Evolutionary conservation across 2,329 filamentous ascomycete genomes (phyloP).

Genomic region (Ceratocystis cacaofunesta): DNA sequence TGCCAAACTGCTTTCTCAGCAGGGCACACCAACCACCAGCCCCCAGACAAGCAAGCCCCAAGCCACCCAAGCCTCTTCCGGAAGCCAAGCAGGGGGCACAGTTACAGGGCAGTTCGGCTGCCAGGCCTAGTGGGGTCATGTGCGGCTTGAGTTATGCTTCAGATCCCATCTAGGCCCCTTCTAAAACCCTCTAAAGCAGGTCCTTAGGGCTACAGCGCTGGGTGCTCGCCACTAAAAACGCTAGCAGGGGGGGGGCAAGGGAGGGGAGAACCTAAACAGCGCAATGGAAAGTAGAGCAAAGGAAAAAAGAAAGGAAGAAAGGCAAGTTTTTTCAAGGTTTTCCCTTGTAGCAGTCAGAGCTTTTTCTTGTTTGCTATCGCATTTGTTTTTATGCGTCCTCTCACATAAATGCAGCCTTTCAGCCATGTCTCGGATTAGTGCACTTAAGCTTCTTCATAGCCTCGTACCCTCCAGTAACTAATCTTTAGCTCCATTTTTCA

Average conservation of each 20-base stretch:
- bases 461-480: neutral
- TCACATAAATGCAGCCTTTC: too few relatives aligned
- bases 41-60: neutral
- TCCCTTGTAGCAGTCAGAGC: too few relatives aligned
- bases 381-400: too few relatives aligned
- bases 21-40: neutral
- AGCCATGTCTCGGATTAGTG: too few relatives aligned
- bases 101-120: neutral
- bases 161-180: neutral
- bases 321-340: neutral
- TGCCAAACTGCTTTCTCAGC: neutral
- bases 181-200: neutral
- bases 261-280: neutral
- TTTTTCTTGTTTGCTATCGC: too few relatives aligned
- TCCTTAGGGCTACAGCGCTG: neutral
- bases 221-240: neutral
- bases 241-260: neutral
- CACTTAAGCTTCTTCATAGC: neutral
- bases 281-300: neutral
- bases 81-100: neutral
- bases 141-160: neutral
- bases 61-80: constrained; percentile 3
- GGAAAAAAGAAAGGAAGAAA: neutral
- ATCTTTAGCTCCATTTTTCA: neutral
- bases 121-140: neutral